Base-by-base conservation (phyloP, 805 yeast species). In the Kuraishia floccosa region DNA sequence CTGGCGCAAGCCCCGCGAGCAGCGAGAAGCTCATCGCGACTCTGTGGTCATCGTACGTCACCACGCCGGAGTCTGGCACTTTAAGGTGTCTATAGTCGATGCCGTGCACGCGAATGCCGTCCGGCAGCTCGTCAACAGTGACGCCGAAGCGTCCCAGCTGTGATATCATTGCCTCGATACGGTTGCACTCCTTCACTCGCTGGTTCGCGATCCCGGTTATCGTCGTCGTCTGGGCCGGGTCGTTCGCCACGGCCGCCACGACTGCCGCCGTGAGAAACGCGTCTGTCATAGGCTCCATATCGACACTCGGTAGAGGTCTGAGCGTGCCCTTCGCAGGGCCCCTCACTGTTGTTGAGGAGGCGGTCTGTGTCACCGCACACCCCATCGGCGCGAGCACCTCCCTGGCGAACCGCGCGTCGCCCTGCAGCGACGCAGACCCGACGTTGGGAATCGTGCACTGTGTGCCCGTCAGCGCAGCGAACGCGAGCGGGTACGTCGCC, bases 261-360 rank as follows among this genome's bases (percentile, higher is more conserved):
- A 91, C 96, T 32, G 93, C 73, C 0, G 98, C 98, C 11, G 98
- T 91, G 46, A 91, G 63, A 52, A 91, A 91, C 0, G 98, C 98
- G 56, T 91, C 98, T 0, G 98, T 91, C 98, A 91, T 91, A 33
- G 98, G 97, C 58, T 91, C 98, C 98, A 91, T 91, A 51, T 91
- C 96, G 34, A 91, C 79, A 38, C 63, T 69, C 9, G 74, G 62
- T 39, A 91, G 61, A 5, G 94, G 83, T 45, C 65, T 69, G 40
- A 91, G 64, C 0, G 54, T 37, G 11, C 93, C 93, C 24, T 57
- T 56, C 13, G 80, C 63, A 5, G 96, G 96, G 29, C 96, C 97
- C 25, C 78, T 72, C 6, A 91, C 97, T 1, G 96, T 86, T 0
- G 98, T 91, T 2, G 93, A 76, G 2, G 81, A 74, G 2, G 68